Conservation (phyloP, 495 filamentous ascomycete species). For the Viridothelium virens region DNA sequence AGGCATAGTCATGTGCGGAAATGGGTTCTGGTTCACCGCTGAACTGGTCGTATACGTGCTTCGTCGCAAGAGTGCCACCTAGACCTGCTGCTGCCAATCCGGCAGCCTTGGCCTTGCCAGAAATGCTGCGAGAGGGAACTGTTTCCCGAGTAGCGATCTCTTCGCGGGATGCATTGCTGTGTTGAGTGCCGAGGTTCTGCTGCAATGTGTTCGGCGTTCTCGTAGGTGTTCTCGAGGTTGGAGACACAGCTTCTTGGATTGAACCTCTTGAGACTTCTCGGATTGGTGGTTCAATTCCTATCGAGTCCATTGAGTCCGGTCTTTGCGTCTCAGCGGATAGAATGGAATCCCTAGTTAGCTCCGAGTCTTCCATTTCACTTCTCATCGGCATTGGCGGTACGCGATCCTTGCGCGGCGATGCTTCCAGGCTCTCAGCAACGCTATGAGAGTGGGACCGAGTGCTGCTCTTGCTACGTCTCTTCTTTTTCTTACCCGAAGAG, state of each 20-base stretch:
- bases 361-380: slow-evolving; percentile 74
- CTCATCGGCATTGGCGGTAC: slow-evolving; percentile 75
- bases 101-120: slow-evolving; percentile 35
- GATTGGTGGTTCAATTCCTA: slow-evolving; percentile 43
- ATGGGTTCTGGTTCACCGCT: slow-evolving; percentile 8
- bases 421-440: slow-evolving; percentile 41
- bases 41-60: slow-evolving; percentile 25
- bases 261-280: slow-evolving; percentile 51
- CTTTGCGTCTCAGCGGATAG: slow-evolving; percentile 72
- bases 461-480: slow-evolving; percentile 40
- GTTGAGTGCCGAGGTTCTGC: slow-evolving; percentile 46
- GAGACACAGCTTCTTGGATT: slow-evolving; percentile 45
- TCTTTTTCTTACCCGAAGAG: slow-evolving; percentile 44
- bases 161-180: slow-evolving; percentile 52
- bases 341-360: slow-evolving; percentile 82
- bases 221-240: slow-evolving; percentile 35
- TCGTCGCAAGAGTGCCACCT: slow-evolving; percentile 27
- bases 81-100: slow-evolving; percentile 36
- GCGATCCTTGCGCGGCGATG: slow-evolving; percentile 38
- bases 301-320: slow-evolving; percentile 49
- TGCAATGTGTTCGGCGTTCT: slow-evolving; percentile 47
- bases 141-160: slow-evolving; percentile 36
- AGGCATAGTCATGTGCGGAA: slow-evolving; percentile 33
- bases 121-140: slow-evolving; percentile 35
- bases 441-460: slow-evolving; percentile 50